Percentiles rank a stretch among this genome's conserved stretches.
Evolutionary conservation across 192 early-diverging fungal genomes (phyloP).

Genomic region (Coemansia sp.): DNA sequence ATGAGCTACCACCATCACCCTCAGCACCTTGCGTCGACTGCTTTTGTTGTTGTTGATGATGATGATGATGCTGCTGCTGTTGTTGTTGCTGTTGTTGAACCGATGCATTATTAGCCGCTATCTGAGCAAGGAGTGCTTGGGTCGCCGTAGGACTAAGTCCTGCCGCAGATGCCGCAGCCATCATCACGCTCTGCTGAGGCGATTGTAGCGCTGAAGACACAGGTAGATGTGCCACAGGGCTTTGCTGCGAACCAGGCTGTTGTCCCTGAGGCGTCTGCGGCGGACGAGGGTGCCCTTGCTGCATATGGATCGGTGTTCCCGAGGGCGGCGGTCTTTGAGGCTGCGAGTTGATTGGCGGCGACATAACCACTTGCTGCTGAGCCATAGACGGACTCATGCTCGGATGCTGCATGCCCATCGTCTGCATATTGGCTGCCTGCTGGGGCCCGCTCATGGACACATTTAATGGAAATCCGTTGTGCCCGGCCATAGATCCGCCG

Average conservation of each 20-base stretch:
- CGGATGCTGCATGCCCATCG: conserved; percentile 3
- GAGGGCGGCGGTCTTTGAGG: conserved; percentile 7
- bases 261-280: conserved; percentile 1
- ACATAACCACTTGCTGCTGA: conserved; percentile 11
- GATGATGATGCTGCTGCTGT: not conserved
- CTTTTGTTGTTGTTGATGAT: too few relatives aligned
- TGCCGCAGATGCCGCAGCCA: conserved; percentile 31
- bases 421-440: conserved; percentile 2
- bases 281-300: conserved; percentile 9
- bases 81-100: not conserved
- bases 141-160: conserved; percentile 29
- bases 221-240: not conserved
- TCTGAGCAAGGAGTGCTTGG: conserved; percentile 38
- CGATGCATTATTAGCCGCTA: conserved; percentile 16
- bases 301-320: conserved; percentile 2
- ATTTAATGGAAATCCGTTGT: conserved; percentile 5
- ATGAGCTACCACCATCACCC: too few relatives aligned
- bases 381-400: conserved; percentile 11
- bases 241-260: conserved; percentile 10
- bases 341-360: conserved; percentile 15
- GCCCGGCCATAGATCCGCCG: not conserved
- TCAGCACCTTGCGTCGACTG: too few relatives aligned
- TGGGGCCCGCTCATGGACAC: not conserved
- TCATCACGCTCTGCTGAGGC: conserved; percentile 39
- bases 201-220: conserved; percentile 19